Percentiles rank a stretch among this genome's conserved stretches.
phyloP scores from a whole-genome alignment of 805 yeast genomes.

The Candida xyloterini region DNA sequence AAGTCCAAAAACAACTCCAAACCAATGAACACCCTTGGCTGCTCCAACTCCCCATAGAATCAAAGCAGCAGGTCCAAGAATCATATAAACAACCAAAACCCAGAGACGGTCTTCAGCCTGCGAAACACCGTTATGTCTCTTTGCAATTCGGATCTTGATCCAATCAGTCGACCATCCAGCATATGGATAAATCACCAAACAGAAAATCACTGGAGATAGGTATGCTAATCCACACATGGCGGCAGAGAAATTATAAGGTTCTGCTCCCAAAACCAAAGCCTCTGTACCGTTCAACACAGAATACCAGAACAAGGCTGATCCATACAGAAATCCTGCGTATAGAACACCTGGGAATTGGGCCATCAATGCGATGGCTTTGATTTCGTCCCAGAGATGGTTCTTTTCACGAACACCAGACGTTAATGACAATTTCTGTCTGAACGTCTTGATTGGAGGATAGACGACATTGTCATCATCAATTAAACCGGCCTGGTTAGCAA shows the following conservation, averaged over 20 bases:
- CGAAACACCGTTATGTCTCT: conserved; percentile 47
- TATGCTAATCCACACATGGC: conserved; percentile 50
- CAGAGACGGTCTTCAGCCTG: conserved; percentile 59
- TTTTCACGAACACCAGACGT: conserved; percentile 37
- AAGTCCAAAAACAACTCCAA: conserved; percentile 50
- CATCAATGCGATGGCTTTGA: conserved; percentile 40
- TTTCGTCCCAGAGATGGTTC: conserved; percentile 25
- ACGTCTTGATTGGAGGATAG: conserved; percentile 37
- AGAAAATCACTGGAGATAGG: conserved; percentile 52
- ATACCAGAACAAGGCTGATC: conserved; percentile 47
- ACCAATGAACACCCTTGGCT: conserved; percentile 51
- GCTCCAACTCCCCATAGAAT: conserved; percentile 68
- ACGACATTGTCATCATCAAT: conserved; percentile 5
- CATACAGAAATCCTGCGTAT: conserved; percentile 57
- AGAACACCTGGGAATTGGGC: conserved; percentile 51
- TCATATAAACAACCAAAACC: conserved; percentile 43
- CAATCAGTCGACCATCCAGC: conserved; percentile 53
- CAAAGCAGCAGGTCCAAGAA: conserved; percentile 53
- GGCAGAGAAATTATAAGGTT: conserved; percentile 49
- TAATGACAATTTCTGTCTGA: conserved; percentile 41
- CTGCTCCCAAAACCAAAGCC: conserved; percentile 39
- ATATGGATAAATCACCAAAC: conserved; percentile 40
- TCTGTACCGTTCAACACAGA: conserved; percentile 49
- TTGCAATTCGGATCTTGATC: conserved; percentile 47
- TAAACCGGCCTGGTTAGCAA: conserved; percentile 18